Evolutionary conservation across 345 rosid species (phyloP).

Genomic region (Eucalyptus tenuipes): DNA sequence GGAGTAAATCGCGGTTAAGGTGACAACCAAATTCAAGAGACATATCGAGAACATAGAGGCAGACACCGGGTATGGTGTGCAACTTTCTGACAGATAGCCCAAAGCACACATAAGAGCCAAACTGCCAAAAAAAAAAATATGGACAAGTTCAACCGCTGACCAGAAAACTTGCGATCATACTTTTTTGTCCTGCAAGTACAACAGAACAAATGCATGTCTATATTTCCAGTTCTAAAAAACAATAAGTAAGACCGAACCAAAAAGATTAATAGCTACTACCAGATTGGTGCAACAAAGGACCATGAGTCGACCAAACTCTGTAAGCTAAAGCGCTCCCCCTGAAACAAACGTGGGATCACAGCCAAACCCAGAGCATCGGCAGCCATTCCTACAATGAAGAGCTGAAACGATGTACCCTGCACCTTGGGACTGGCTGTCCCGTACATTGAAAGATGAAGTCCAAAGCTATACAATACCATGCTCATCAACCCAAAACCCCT

Average conservation of each 20-base stretch:
- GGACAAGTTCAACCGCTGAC: background rate
- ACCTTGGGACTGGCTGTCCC: background rate
- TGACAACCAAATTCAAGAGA: background rate
- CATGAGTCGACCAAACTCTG: background rate
- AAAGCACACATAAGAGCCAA: background rate
- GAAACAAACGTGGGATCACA: background rate
- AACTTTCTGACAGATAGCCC: background rate
- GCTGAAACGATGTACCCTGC: background rate
- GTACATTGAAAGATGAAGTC: background rate
- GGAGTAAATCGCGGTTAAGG: background rate
- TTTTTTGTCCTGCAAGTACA: background rate
- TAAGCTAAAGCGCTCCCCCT: background rate
- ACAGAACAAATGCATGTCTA: background rate
- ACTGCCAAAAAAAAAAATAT: background rate
- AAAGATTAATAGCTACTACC: background rate
- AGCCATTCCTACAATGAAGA: background rate
- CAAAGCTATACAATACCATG: background rate
- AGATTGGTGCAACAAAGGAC: background rate
- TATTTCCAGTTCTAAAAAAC: background rate
- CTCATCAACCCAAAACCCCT: background rate
- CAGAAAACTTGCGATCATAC: background rate
- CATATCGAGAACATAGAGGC: background rate
- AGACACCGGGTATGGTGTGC: background rate
- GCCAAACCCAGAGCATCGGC: background rate
- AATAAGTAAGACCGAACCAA: background rate